Base-by-base conservation (phyloP, 2,329 filamentous ascomycete genomes). In the Xylariaceae sp. region DNA sequence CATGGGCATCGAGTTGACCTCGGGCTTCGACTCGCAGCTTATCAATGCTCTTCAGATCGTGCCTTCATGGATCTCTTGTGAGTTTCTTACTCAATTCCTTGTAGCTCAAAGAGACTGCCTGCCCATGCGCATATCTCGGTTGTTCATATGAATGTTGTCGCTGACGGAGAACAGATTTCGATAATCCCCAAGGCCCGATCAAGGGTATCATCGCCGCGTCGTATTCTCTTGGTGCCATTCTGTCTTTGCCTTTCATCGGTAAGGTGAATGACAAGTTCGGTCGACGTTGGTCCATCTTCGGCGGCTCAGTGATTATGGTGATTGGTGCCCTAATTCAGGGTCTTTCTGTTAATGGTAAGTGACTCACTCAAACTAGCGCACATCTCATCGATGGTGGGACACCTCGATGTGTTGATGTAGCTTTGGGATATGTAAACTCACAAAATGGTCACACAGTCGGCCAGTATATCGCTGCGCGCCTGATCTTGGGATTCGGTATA, bases 401-500 rank as follows among this genome's bases (percentile, higher is more conserved):
- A 7, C 5, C 24, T 24, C 12, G 3, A 11, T 31, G 16, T 12
- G 28, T 6, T 7, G 17, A 26, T 17, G 28, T 3, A 33, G 34
- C 16, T 9, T 17, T 5, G 7, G 17, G 9, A 41, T 5, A 16
- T 0, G 28, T 16, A 26, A 17, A 17, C 52, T 56, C 2, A 55
- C 29, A 2, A 1, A 33, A 49, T 8, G 8, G 17, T 29, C n/a
- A 17, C 17, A 9, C 29, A 71, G 67, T 65, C 17, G 75, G 53
- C 60, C 87, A 86, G 82, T 87, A 86, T 67, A 80, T 87, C 56
- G 72, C 84, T 37, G 80, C 84, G 29, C 82, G 85, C 65, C 79
- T 86, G 64, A 74, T 87, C 21, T 76, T 87, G 24, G 85, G 85
- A 40, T 82, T 86, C 48, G 84, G 85, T 40, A 86, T 87, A 56